Base-by-base conservation (phyloP, 208 protist genomes). In the Porcisia hertigi region DNA sequence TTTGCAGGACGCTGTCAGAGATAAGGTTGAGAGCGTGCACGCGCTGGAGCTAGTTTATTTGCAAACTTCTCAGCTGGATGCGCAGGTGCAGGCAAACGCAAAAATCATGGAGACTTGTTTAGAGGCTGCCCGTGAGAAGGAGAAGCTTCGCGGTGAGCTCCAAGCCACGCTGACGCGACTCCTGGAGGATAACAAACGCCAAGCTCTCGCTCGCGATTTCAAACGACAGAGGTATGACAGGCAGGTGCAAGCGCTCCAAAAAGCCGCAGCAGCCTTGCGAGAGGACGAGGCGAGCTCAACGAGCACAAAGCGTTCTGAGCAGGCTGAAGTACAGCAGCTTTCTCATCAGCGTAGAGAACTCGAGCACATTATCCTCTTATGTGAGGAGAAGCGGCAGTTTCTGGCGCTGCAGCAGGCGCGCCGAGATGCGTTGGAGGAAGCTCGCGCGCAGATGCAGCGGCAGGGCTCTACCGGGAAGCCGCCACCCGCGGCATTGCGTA, bases 1-100 rank as follows among this genome's bases (percentile, higher is more conserved):
- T 11, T 73, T 93, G 20, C 80, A 79, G 30, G 71, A 79, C 6
- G 77, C 78, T 14, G 77, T 91, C 12, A 67, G 69, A 16, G 89
- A 92, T 36, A 86, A 92, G 63, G 64, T 52, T 16, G 84, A 88
- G 53, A 88, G 81, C 62, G 57, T 88, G 57, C 71, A 73, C 23
- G 77, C 84, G 23, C 69, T 93, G 54, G 81, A 81, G 54, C 76
- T 84, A 2, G 82, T 95, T 23, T 65, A 87, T 36, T 57, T 74
- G 4, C 77, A 86, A 52, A 69, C 67, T 14, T 78, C 58, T 23
- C 69, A 64, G 41, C 62, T 88, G 43, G 89, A 91, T 81, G 34
- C 58, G 41, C 74, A 83, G 18, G 85, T 92, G n/a, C 66, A 45
- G 45, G 77, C 45, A 18, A 91, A 89, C 72, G 73, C 81, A 2